Conservation (phyloP, 345 rosid species). For the Durio zibethinus region DNA sequence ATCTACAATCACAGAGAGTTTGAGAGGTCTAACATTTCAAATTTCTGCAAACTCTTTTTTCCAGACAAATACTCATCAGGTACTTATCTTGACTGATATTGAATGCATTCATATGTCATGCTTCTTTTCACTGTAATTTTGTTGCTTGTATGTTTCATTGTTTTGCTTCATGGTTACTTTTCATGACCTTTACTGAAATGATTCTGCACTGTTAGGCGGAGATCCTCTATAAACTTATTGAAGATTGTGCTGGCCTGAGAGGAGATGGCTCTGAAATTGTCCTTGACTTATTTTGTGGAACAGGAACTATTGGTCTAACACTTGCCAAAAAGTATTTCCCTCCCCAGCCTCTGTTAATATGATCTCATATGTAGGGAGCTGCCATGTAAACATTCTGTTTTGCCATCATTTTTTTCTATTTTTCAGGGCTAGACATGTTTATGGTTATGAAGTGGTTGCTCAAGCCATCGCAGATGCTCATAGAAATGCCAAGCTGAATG, state of each 20-base stretch:
- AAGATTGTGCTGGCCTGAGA: slow-evolving; percentile 73
- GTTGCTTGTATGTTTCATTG: neutral
- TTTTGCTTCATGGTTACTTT: neutral
- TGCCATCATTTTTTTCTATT: neutral
- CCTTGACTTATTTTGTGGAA: slow-evolving; percentile 93
- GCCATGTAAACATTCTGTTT: neutral
- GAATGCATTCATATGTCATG: neutral
- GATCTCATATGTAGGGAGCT: neutral
- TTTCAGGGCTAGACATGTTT: slow-evolving; percentile 73
- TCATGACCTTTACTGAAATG: slow-evolving; percentile 11
- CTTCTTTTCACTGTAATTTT: neutral
- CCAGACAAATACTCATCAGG: slow-evolving; percentile 92
- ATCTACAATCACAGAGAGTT: slow-evolving; percentile 61
- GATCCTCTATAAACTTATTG: slow-evolving; percentile 80
- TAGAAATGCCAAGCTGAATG: slow-evolving; percentile 74
- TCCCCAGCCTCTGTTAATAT: neutral
- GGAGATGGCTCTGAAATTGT: slow-evolving; percentile 92
- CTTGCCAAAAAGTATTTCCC: slow-evolving; percentile 68
- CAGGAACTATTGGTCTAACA: slow-evolving; percentile 90
- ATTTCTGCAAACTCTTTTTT: slow-evolving; percentile 97
- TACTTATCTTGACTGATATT: slow-evolving; percentile 17
- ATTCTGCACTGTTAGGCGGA: slow-evolving; percentile 61
- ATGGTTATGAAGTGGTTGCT: slow-evolving; percentile 91
- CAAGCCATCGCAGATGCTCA: slow-evolving; percentile 81
- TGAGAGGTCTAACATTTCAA: slow-evolving; percentile 81